Conservation (phyloP, 176 grass and related monocot species). For the Cymbopogon citratus region DNA sequence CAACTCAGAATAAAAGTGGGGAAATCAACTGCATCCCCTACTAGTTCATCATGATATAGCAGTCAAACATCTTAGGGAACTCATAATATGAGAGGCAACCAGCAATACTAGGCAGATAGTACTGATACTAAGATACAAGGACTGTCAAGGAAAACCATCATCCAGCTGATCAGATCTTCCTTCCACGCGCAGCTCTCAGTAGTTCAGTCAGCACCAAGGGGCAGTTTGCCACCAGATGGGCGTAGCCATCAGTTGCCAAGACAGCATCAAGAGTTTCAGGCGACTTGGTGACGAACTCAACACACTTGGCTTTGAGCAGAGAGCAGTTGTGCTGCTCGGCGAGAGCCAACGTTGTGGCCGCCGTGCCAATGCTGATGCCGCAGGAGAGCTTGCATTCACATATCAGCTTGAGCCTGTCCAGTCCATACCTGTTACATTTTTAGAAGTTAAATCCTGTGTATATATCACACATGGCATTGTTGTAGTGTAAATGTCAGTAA, state of each 20-base stretch:
- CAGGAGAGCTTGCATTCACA: constrained; percentile 32
- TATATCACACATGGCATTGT: background rate
- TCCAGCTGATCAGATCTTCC: background rate
- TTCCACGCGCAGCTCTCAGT: background rate
- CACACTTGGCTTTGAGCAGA: constrained; percentile 39
- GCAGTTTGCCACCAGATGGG: background rate
- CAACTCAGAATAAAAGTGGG: too few species aligned
- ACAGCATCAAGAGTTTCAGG: constrained; percentile 11
- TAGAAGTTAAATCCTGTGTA: background rate
- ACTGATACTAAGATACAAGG: too few species aligned
- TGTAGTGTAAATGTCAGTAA: background rate
- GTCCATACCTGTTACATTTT: constrained; percentile 3
- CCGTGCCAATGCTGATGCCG: constrained; percentile 24
- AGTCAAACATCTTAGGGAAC: too few species aligned
- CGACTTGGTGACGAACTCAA: constrained; percentile 20
- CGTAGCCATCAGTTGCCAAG: background rate
- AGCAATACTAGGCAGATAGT: too few species aligned
- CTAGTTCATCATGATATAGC: too few species aligned
- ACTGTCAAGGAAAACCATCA: background rate
- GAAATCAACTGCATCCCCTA: too few species aligned
- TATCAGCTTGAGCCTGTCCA: constrained; percentile 46
- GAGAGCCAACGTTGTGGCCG: constrained; percentile 26
- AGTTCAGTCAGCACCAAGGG: background rate
- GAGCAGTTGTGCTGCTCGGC: constrained; percentile 41
- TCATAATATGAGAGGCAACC: too few species aligned